Evolutionary conservation across 1,284 basidiomycete species (phyloP).

Genomic region (Ustilago trichophora): DNA sequence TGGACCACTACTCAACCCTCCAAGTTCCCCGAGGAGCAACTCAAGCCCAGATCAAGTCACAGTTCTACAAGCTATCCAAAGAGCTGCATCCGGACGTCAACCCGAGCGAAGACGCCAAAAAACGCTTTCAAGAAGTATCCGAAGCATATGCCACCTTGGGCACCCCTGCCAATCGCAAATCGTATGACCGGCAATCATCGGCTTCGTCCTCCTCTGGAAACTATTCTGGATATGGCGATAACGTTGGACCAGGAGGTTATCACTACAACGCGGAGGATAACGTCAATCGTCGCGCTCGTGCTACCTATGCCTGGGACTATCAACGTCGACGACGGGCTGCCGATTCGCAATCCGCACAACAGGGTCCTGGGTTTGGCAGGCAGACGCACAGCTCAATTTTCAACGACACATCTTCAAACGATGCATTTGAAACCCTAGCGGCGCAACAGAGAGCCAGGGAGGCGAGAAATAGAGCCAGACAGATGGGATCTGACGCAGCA

Average conservation of each 20-base stretch:
- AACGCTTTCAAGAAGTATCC: conserved; percentile 60
- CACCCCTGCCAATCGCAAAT: conserved; percentile 9
- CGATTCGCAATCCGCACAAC: background rate
- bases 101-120: conserved; percentile 57
- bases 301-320: conserved; percentile 65
- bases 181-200: conserved; percentile 21
- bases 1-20: conserved; percentile 49
- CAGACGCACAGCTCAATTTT: conserved; percentile 16
- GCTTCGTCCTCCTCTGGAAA: background rate
- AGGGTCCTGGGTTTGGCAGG: background rate
- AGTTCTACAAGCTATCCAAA: conserved; percentile 66
- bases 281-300: conserved; percentile 47
- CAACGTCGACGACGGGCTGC: conserved; percentile 31
- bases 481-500: conserved; percentile 5
- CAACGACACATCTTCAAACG: background rate
- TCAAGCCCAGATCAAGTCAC: conserved; percentile 63
- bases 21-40: conserved; percentile 42
- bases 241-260: conserved; percentile 12
- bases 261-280: conserved; percentile 46
- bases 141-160: conserved; percentile 63
- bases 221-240: conserved; percentile 13
- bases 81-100: conserved; percentile 65
- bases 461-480: conserved; percentile 25
- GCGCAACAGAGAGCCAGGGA: conserved; percentile 30
- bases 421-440: conserved; percentile 38